Conservation (phyloP, 2,329 filamentous ascomycete species). For the Aspergillus texensis region DNA sequence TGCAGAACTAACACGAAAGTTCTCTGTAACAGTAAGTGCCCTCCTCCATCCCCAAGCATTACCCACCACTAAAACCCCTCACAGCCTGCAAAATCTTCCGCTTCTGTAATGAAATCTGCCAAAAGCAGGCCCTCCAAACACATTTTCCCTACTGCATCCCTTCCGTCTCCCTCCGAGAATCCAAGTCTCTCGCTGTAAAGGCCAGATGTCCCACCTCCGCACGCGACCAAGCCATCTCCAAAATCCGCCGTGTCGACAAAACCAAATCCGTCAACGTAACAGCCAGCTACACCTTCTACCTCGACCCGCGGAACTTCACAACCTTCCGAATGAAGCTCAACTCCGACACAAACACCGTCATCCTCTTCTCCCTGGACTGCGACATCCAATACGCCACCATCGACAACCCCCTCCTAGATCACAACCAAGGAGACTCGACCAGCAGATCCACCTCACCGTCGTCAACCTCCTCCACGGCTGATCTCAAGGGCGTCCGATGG, state of each 20-base stretch:
- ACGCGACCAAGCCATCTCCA: constrained; percentile 30
- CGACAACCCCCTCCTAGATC: constrained; percentile 12
- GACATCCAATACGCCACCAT: constrained; percentile 30
- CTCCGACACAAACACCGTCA: constrained; percentile 28
- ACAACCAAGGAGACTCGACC: background rate
- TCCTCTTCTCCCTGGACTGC: constrained; percentile 32
- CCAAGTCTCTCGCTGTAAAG: constrained; percentile 33
- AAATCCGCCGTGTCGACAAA: constrained; percentile 24
- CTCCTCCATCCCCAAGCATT: background rate
- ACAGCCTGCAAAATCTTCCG: constrained; percentile 33
- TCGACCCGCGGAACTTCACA: constrained; percentile 36
- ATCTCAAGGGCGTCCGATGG: constrained; percentile 23
- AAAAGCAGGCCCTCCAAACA: constrained; percentile 15
- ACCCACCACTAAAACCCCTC: background rate
- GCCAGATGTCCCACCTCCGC: constrained; percentile 27
- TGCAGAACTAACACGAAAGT: constrained; percentile 25
- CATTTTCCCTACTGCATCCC: constrained; percentile 31
- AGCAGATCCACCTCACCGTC: constrained; percentile 6
- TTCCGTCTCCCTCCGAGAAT: constrained; percentile 33
- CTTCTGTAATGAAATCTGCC: constrained; percentile 33
- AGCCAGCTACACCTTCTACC: constrained; percentile 32
- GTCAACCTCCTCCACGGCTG: constrained; percentile 7
- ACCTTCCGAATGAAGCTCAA: constrained; percentile 37
- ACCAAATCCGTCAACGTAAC: constrained; percentile 22
- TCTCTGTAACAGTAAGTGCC: constrained; percentile 31